Conservation (phyloP, 495 filamentous ascomycete species). For the Xylaria sp. region DNA sequence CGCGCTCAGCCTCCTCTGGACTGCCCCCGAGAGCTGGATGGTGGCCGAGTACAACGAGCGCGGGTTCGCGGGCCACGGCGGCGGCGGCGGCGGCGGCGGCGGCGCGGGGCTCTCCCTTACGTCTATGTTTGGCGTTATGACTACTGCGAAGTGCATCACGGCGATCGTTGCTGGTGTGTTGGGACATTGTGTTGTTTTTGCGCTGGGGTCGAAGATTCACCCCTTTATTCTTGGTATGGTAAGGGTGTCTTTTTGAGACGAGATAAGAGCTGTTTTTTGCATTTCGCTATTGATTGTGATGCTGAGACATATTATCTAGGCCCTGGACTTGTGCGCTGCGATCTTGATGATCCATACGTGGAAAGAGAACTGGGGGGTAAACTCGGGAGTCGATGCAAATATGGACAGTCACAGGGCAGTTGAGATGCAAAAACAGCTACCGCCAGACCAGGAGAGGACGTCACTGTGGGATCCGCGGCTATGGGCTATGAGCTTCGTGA, state of each 20-base stretch:
- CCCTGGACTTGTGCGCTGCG: constrained; percentile 38
- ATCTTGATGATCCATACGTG: constrained; percentile 46
- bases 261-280: not conserved
- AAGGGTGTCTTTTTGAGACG: constrained; percentile 2
- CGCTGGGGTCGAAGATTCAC: constrained; percentile 49
- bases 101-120: constrained; percentile 36
- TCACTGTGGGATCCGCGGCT: constrained; percentile 42
- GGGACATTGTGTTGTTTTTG: constrained; percentile 47
- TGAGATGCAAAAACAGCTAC: not conserved
- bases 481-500: constrained; percentile 47
- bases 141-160: constrained; percentile 51
- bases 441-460: not conserved
- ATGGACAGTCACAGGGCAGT: not conserved
- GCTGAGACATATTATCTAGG: constrained; percentile 19
- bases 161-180: constrained; percentile 50
- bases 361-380: constrained; percentile 49
- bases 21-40: constrained; percentile 59
- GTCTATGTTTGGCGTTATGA: constrained; percentile 54
- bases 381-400: not conserved
- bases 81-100: no score
- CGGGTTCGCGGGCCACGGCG: no score
- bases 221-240: constrained; percentile 52
- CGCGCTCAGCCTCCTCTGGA: constrained; percentile 54
- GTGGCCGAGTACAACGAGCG: constrained; percentile 53
- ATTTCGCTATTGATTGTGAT: constrained; percentile 23